Evolutionary conservation across 345 rosid genomes (phyloP).

Genomic region (Eucalyptus cloeziana): DNA sequence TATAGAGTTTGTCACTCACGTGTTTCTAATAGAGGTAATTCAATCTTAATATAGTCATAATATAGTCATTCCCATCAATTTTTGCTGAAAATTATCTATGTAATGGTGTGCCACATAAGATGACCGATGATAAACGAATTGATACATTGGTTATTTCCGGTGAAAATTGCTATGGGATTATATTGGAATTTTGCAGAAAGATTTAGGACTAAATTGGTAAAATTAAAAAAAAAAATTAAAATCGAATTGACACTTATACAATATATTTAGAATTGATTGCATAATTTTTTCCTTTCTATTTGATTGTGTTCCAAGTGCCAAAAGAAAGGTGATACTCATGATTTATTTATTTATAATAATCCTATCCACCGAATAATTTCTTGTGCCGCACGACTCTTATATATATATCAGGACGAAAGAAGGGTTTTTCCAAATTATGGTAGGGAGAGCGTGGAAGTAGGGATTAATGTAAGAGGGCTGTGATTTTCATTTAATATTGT

Average conservation of each 20-base stretch:
- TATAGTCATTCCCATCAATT: too few relatives aligned
- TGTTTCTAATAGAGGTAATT: neutral
- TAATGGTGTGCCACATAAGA: neutral
- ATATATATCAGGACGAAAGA: neutral
- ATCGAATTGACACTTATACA: rapidly evolving
- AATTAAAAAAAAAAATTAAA: too few relatives aligned
- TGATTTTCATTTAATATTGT: neutral
- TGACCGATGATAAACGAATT: neutral
- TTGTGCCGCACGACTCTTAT: too few relatives aligned
- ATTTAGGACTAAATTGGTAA: too few relatives aligned
- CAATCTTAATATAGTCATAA: neutral
- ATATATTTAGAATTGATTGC: neutral
- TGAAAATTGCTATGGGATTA: neutral
- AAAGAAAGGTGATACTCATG: neutral
- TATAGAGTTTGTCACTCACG: neutral
- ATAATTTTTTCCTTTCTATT: neutral
- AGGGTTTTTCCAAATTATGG: neutral
- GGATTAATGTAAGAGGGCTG: neutral
- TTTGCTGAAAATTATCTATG: too few relatives aligned
- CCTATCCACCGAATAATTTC: too few relatives aligned
- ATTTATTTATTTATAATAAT: neutral
- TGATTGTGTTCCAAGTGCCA: neutral
- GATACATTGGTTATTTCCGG: neutral
- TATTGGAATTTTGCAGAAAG: too few relatives aligned
- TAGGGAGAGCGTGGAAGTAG: neutral